Evolutionary conservation across 805 yeast species (phyloP).

Genomic region (Pichia rugopelliculosa): DNA sequence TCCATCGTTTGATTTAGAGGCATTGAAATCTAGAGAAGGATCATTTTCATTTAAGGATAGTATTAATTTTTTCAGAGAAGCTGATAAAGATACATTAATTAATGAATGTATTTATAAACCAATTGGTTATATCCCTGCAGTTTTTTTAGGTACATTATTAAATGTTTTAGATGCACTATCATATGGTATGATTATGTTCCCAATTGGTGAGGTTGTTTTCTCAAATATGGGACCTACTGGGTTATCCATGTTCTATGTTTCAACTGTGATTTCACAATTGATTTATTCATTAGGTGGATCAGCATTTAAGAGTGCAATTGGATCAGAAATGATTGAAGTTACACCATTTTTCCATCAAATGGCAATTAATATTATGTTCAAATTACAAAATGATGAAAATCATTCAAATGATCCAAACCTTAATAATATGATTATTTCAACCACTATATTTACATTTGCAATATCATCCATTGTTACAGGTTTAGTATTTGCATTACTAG

Average conservation of each 20-base stretch:
- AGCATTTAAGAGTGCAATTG: slow-evolving; percentile 83
- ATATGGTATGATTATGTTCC: slow-evolving; percentile 97
- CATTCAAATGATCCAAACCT: slow-evolving; percentile 35
- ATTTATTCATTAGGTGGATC: slow-evolving; percentile 88
- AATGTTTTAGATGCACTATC: slow-evolving; percentile 90
- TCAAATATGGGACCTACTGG: slow-evolving; percentile 81
- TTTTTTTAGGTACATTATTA: slow-evolving; percentile 72
- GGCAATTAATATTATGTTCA: slow-evolving; percentile 62
- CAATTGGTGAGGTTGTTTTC: slow-evolving; percentile 74
- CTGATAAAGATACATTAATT: slow-evolving; percentile 19
- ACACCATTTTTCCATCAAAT: slow-evolving; percentile 96
- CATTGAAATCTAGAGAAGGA: slow-evolving; percentile 3
- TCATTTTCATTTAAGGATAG: neutral
- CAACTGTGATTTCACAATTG: slow-evolving; percentile 83
- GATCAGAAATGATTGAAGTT: slow-evolving; percentile 98
- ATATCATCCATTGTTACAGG: slow-evolving; percentile 84
- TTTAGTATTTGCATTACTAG: slow-evolving; percentile 64
- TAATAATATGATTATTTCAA: slow-evolving; percentile 23
- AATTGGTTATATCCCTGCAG: slow-evolving; percentile 60
- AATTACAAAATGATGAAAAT: slow-evolving; percentile 43
- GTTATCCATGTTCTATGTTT: slow-evolving; percentile 86
- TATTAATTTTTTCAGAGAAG: slow-evolving; percentile 5
- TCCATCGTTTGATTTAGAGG: slow-evolving; percentile 8
- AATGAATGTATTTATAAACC: slow-evolving; percentile 32
- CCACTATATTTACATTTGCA: slow-evolving; percentile 82